Base-by-base conservation (phyloP, 768 basidiomycete species). In the Tylopilus rubrobrunneus region DNA sequence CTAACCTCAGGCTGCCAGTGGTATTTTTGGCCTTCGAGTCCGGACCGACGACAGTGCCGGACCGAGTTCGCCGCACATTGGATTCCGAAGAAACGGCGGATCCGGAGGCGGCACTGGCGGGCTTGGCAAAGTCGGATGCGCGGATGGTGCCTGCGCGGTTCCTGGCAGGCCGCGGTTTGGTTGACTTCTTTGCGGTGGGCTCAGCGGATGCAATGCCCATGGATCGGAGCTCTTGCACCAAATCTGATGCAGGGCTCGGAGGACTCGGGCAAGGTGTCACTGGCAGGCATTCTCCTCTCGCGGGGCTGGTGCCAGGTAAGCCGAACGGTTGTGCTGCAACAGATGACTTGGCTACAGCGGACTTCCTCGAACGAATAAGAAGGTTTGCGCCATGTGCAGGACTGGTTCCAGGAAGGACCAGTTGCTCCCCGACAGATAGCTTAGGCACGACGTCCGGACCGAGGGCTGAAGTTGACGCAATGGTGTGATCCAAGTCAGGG, bases 141-240 rank as follows among this genome's bases (percentile, higher is more conserved):
- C 73, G 79, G 62, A 75, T 82, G 49, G 76, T 82, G 56, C 73
- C 78, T 25, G 73, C 79, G 17, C 80, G 76, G n/a, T 69, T 70
- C n/a, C 73, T 67, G 47, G 66, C 40, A 15, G 36, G 45, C 27
- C 17, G 42, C 43, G 45, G 49, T 37, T 51, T 56, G 0, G 31
- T 27, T 23, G 49, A 17, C 11, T 51, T 69, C 58, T 52, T 67
- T 41, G 34, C 42, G 46, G 36, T 49, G 9, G 37, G 49, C 23
- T 53, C 36, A 14, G 43, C n/a, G 9, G 52, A 29, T 15, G 57
- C 28, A 9, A 71, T 53, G 40, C 44, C 53, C 57, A 70, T 62
- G 12, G 59, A 70, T 15, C 33, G 40, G 21, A 71, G 28, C 6
- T 51, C 64, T 28, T 60, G 52, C 3, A 48, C 54, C 58, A 70